Conservation (phyloP, 2,329 filamentous ascomycete genomes). For the Clonostachys chloroleuca region DNA sequence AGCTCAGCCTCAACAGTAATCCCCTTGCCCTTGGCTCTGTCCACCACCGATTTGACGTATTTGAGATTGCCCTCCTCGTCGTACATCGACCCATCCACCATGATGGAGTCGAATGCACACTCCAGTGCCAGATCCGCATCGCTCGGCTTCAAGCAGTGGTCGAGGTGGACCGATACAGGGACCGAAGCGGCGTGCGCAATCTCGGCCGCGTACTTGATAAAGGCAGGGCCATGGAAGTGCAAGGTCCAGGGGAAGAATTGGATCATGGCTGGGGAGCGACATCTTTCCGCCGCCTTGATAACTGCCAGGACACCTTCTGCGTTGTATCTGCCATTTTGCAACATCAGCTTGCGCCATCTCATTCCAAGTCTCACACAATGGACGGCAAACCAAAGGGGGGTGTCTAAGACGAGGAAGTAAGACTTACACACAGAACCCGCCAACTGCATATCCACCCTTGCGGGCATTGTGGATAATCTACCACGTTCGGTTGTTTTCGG, state of each 20-base stretch:
- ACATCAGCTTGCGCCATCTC: too few relatives aligned
- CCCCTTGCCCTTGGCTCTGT: too few relatives aligned
- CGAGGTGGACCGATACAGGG: conserved; percentile 59
- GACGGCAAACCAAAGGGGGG: too few relatives aligned
- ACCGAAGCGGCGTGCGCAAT: conserved; percentile 51
- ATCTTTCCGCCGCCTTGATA: too few relatives aligned
- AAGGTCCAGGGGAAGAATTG: too few relatives aligned
- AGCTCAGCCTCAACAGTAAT: conserved; percentile 65
- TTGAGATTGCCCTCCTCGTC: conserved; percentile 65
- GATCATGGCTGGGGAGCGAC: conserved; percentile 66
- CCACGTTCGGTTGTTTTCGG: too few relatives aligned
- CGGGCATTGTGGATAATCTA: too few relatives aligned
- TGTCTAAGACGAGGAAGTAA: too few relatives aligned
- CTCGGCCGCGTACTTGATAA: conserved; percentile 50
- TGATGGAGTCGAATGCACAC: conserved; percentile 62
- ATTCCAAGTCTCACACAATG: too few relatives aligned
- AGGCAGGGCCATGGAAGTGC: conserved; percentile 52
- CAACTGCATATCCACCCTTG: too few relatives aligned
- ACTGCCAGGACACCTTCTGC: conserved; percentile 65
- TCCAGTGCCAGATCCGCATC: conserved; percentile 52
- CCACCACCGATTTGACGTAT: conserved; percentile 58
- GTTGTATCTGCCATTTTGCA: conserved; percentile 62
- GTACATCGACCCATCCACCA: conserved; percentile 74
- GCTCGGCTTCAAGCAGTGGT: conserved; percentile 65
- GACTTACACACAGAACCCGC: too few relatives aligned